Evolutionary conservation across 495 filamentous ascomycete species (phyloP).

Genomic region (Hypoxylon perforatum): DNA sequence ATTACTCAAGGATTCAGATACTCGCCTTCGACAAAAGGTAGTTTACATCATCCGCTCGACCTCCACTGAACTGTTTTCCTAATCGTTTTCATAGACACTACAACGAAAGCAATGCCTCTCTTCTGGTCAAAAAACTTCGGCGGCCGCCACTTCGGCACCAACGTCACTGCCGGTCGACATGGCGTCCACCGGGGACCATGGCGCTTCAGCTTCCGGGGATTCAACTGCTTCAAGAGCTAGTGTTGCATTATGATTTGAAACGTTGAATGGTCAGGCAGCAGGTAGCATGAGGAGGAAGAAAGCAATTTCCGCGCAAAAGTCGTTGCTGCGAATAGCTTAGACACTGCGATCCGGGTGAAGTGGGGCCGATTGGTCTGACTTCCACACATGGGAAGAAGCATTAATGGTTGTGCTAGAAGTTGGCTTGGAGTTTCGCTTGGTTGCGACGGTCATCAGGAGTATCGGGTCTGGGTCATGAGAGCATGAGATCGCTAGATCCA

Average conservation of each 20-base stretch:
- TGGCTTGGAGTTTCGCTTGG: no score
- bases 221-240: constrained; percentile 48
- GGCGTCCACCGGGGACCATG: constrained; percentile 48
- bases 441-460: no score
- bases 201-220: constrained; percentile 45
- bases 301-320: not conserved
- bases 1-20: not conserved
- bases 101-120: constrained; percentile 39
- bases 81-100: not conserved
- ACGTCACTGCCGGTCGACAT: constrained; percentile 42
- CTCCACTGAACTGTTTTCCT: not conserved
- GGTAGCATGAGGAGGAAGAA: not conserved
- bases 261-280: not conserved
- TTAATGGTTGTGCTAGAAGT: no score
- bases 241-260: not conserved
- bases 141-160: constrained; percentile 47
- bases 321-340: not conserved
- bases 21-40: not conserved
- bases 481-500: no score
- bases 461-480: no score
- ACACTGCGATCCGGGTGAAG: no score
- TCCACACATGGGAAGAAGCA: no score
- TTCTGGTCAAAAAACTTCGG: constrained; percentile 45
- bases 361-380: no score
- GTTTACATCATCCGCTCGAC: not conserved